Evolutionary conservation across 2,329 filamentous ascomycete species (phyloP).

Genomic region (Daldinia eschscholtzii): DNA sequence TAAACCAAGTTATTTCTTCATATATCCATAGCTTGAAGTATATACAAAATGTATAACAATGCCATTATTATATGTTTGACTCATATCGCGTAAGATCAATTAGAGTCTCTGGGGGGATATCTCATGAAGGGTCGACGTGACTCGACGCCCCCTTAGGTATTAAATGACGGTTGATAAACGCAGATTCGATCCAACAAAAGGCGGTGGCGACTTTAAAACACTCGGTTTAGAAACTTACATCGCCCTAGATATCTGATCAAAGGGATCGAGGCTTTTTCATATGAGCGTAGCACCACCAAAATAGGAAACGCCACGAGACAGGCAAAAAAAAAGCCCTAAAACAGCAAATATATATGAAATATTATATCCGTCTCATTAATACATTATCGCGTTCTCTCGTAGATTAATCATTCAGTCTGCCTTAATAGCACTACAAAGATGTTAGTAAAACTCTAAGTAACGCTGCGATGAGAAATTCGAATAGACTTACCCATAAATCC

Average conservation of each 20-base stretch:
- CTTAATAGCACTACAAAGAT: constrained; percentile 62
- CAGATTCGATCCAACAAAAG: neutral
- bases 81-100: constrained; percentile 1
- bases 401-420: constrained; percentile 56
- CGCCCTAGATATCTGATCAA: neutral
- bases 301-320: constrained; percentile 10
- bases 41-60: constrained; percentile 34
- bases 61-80: constrained; percentile 6
- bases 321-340: constrained; percentile 6
- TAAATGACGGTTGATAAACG: constrained; percentile 7
- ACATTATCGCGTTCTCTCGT: constrained; percentile 37
- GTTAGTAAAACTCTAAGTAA: constrained; percentile 31
- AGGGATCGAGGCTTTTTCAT: neutral
- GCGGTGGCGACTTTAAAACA: neutral
- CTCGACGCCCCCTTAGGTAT: neutral
- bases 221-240: neutral
- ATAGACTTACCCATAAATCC: constrained; percentile 78
- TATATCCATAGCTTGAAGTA: constrained; percentile 26
- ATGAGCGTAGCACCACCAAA: neutral
- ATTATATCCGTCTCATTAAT: constrained; percentile 42
- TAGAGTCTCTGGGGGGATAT: neutral
- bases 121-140: neutral
- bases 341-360: constrained; percentile 14
- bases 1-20: constrained; percentile 3
- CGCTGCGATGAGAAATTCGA: neutral